These are phyloP conservation scores for Hygrophila difformis DNA, from an alignment of 257 asterid species.

Conservation along the genomic window DNA sequence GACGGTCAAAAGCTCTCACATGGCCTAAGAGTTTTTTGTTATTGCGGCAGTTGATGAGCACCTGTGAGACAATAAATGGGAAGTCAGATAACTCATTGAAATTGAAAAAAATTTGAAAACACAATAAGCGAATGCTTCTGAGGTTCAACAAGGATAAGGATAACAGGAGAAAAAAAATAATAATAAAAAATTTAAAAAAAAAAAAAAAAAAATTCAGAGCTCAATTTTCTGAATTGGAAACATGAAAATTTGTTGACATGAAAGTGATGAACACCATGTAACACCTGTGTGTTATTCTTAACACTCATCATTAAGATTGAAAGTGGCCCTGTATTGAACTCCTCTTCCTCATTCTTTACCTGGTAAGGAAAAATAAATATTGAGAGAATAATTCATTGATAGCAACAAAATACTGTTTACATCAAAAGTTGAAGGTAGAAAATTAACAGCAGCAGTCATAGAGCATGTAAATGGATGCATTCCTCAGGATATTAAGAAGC, in stretches of 20 bases:
- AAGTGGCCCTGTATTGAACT: slow-evolving; percentile 95
- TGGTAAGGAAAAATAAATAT: too few species aligned
- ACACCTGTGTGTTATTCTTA: slow-evolving; percentile 65
- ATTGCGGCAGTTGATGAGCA: slow-evolving; percentile 82
- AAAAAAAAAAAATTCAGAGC: too few species aligned
- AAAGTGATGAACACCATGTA: neutral
- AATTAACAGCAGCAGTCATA: neutral
- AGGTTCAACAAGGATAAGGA: too few species aligned
- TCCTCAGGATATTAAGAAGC: neutral
- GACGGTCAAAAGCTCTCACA: slow-evolving; percentile 86
- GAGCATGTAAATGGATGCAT: neutral
- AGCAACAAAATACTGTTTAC: neutral
- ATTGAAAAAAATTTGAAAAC: too few species aligned
- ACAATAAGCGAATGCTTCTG: too few species aligned
- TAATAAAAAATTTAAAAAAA: too few species aligned
- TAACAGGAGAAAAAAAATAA: too few species aligned
- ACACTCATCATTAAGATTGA: slow-evolving; percentile 74
- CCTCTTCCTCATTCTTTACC: slow-evolving; percentile 83
- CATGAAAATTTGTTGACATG: too few species aligned
- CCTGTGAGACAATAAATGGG: slow-evolving; percentile 20
- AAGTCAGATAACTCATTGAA: neutral
- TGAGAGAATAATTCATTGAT: too few species aligned
- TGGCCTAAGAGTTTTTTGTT: slow-evolving; percentile 84
- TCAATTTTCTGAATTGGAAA: too few species aligned
- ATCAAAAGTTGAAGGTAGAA: neutral